These are phyloP conservation scores for Lanzia echinophila DNA, from an alignment of 2,329 filamentous ascomycete genomes.

Conservation along the genomic window DNA sequence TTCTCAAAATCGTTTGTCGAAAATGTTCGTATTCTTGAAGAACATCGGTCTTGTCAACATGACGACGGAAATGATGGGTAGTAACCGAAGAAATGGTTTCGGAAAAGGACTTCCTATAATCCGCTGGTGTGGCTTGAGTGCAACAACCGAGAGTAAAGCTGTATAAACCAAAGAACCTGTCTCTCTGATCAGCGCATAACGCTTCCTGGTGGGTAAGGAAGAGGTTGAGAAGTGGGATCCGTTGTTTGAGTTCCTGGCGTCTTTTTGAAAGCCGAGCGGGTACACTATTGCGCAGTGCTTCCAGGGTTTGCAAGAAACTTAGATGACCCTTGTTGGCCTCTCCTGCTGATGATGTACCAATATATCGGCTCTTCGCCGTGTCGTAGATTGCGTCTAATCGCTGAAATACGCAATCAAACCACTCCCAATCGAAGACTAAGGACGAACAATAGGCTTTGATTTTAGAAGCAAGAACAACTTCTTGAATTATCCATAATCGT, in stretches of 20 bases:
- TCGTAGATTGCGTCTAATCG: not conserved
- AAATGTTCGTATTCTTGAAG: constrained; percentile 4
- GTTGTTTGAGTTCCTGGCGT: constrained; percentile 1
- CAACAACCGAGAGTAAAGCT: constrained; percentile 8
- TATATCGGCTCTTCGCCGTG: not conserved
- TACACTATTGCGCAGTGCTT: constrained; percentile 1
- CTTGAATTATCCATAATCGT: constrained; percentile 8
- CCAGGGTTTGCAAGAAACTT: constrained; percentile 2
- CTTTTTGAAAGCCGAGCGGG: constrained; percentile 2
- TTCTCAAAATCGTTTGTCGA: not conserved
- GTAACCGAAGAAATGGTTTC: constrained; percentile 5
- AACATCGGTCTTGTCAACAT: constrained; percentile 6
- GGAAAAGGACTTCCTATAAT: constrained; percentile 7
- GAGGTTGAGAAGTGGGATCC: constrained; percentile 3
- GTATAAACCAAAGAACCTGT: constrained; percentile 8
- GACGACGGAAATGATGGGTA: constrained; percentile 1
- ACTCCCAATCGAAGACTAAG: constrained; percentile 5
- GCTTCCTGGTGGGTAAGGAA: constrained; percentile 9
- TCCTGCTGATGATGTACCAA: not conserved
- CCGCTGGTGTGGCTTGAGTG: constrained; percentile 1
- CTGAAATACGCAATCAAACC: constrained; percentile 5
- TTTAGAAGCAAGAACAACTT: constrained; percentile 9
- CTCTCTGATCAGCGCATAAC: constrained; percentile 7
- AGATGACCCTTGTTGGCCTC: not conserved
- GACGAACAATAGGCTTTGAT: constrained; percentile 8